Evolutionary conservation across 2,329 filamentous ascomycete species (phyloP), one percentile per base, ranked within the genome.

Genomic region (Cordyceps farinosa): DNA sequence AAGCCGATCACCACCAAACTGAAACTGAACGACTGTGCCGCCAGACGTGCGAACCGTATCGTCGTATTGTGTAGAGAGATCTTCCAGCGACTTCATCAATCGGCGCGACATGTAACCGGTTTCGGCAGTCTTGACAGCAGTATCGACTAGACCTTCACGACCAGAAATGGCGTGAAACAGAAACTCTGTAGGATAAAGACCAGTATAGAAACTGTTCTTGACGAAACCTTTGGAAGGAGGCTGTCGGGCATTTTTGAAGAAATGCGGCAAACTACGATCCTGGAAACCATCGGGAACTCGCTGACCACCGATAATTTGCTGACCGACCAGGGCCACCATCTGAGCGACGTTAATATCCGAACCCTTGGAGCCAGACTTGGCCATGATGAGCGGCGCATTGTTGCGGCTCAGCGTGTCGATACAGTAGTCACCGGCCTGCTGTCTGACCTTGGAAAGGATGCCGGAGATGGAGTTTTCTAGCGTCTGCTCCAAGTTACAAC

Each of bases 31-130:
- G 65, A 99, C 90, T 38, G 88, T 88, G 8, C 90, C 90, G 2
- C 89, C 89, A 0, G 93, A 97, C 34, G 94, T 98, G 63, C 95
- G 87, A 0, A 99, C 94, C 0, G 95, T 99, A 70, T 96, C 87
- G 70, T 99, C 95, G 70, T 99, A 99, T 70, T 92, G 87, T 0
- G 91, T 92, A 1, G 93, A 97, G 3, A 98, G 79, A 80, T 99
- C 95, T 74, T 99, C 95, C 55, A 99, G 79, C 3, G 92, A 97
- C 77, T 99, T 99, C 94, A 99, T 99, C 73, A 99, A 76, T 69
- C 95, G 88, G 78, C 95, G 89, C 66, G 94, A 98, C 95, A 99
- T 99, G 78, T 99, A 99, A 67, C 95, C 95, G 11, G 95, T 99
- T 76, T 99, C 95, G 60, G 95, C 95, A 60, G 95, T 99, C 80